A percentile compares a stretch with the other conserved stretches of the same genome.
Evolutionary conservation across 371 early-diverging fungal genomes (phyloP).

Genomic region (Zopfochytrium polystomum): DNA sequence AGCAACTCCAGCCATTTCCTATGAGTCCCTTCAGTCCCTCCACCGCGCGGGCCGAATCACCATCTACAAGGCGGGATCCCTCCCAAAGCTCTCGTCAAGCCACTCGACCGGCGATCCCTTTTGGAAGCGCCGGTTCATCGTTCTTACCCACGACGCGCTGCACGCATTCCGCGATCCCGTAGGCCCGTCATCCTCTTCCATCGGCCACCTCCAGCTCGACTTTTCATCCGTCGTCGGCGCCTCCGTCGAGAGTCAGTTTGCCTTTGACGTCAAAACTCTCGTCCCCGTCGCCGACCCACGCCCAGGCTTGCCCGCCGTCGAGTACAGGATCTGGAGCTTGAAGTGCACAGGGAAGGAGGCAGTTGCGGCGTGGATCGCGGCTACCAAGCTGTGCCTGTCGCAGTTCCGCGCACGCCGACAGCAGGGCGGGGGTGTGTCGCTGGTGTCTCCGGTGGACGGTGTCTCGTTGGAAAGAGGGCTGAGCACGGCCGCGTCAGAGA

Average conservation of each 20-base stretch:
- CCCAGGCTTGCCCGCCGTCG: not conserved
- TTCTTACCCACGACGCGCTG: not conserved
- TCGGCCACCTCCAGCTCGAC: not conserved
- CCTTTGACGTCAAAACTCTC: not conserved
- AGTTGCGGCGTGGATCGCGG: not conserved
- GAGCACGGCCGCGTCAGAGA: too few species aligned
- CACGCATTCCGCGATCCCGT: constrained; percentile 5
- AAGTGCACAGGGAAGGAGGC: not conserved
- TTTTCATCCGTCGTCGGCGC: not conserved
- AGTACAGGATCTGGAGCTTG: not conserved
- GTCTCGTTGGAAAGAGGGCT: too few species aligned
- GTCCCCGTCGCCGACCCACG: not conserved
- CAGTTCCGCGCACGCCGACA: not conserved
- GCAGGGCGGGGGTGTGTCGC: too few species aligned
- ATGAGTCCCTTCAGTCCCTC: not conserved
- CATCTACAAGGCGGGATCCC: not conserved
- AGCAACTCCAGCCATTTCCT: not conserved
- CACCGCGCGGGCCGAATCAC: not conserved
- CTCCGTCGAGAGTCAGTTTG: not conserved
- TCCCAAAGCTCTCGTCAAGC: constrained; percentile 5
- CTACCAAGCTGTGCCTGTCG: not conserved
- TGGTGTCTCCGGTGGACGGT: too few species aligned
- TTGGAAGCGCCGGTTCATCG: constrained; percentile 8
- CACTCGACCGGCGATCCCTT: constrained; percentile 4
- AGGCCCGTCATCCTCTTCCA: not conserved